Base-by-base conservation (phyloP, 192 early-diverging fungal species). In the Backusella australiensis region DNA sequence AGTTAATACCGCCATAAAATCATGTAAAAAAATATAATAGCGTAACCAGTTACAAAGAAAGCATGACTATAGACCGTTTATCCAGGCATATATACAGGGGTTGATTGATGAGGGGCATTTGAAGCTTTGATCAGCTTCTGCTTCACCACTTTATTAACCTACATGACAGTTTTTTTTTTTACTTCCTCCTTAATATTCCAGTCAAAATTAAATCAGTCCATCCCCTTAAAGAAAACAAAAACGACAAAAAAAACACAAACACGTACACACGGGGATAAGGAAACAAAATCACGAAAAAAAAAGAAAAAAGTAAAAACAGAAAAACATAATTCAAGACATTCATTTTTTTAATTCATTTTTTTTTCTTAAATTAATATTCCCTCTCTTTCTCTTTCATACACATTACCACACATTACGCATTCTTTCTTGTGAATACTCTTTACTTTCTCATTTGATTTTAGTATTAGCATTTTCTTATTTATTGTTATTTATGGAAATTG, bases 1-100 rank as follows among this genome's bases (percentile, higher is more conserved):
- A 68, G 29, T 34, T 68, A n/a, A 68, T 8, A 35, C 34, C 35
- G 67, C 14, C 7, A 17, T 36, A 19, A 69, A n/a, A 38, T 19
- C n/a, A 21, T 52, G 21, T 34, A 41, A n/a, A 34, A 34, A n/a
- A 34, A 34, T 17, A 69, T 14, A 23, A 32, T 38, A 76, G 75
- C 29, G 36, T 34, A 46, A 76, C 36, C 41, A 34, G 5, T 26
- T 67, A 35, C 66, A 73, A 69, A 68, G 73, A 38, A 44, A 79
- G 35, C 72, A 79, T 29, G 38, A 74, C 35, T 79, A 79, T 71
- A 52, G 17, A 21, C 78, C 72, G 7, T 79, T 79, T 75, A 73
- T 79, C 26, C 66, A 68, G 15, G 41, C 73, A 38, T 79, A 71
- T 34, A 69, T 79, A 17, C 42, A 79, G 69, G 66, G 44, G n/a